Conservation (phyloP, 192 early-diverging fungal genomes). For the Coemansia sp. region DNA sequence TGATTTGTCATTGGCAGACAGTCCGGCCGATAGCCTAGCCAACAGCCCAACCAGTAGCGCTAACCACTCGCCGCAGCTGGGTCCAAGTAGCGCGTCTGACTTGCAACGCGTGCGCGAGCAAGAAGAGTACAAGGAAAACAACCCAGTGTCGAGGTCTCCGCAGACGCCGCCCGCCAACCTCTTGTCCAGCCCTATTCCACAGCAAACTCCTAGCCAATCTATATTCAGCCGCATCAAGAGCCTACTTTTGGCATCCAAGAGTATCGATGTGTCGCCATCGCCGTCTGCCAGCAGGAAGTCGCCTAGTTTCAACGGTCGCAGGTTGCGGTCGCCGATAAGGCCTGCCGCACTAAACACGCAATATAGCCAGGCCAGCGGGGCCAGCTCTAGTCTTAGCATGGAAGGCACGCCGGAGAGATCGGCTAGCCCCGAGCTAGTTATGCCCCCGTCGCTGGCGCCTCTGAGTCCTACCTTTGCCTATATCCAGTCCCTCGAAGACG, state of each 20-base stretch:
- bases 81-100: neutral
- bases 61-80: neutral
- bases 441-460: slow-evolving; percentile 4
- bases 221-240: neutral
- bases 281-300: neutral
- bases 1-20: neutral
- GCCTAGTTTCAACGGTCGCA: neutral
- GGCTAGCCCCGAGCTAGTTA: slow-evolving; percentile 34
- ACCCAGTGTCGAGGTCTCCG: neutral
- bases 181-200: neutral
- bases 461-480: slow-evolving; percentile 6
- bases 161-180: neutral
- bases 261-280: neutral
- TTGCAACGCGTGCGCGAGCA: neutral
- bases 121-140: neutral
- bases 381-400: slow-evolving; percentile 6
- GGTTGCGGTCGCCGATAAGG: neutral
- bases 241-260: neutral
- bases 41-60: neutral
- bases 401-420: neutral
- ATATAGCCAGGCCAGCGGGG: slow-evolving; percentile 1
- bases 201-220: neutral
- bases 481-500: neutral
- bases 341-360: neutral
- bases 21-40: slow-evolving; percentile 1